Conservation (phyloP, 345 rosid genomes). For the Alliaria petiolata region DNA sequence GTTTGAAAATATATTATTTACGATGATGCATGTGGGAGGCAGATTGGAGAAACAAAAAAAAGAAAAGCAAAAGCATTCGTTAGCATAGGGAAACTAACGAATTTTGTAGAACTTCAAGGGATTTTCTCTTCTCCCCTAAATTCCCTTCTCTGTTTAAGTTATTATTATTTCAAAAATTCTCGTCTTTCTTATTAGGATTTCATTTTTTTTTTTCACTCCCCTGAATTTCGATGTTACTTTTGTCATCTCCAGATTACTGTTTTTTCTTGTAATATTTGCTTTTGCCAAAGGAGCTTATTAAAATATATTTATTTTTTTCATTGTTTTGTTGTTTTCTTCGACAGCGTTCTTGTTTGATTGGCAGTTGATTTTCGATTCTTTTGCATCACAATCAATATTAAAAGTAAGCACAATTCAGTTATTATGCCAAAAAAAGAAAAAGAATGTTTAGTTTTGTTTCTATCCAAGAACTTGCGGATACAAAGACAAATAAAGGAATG, state of each 20-base stretch:
- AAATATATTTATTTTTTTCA: neutral
- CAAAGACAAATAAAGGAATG: conserved; percentile 25
- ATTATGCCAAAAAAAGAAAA: conserved; percentile 11
- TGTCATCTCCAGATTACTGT: conserved; percentile 22
- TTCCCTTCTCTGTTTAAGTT: neutral
- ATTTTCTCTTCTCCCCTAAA: conserved; percentile 51
- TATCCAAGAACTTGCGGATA: conserved; percentile 21
- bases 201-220: neutral
- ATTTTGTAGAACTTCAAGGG: conserved; percentile 88
- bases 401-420: conserved; percentile 21
- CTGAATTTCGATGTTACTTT: conserved; percentile 16
- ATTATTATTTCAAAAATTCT: neutral
- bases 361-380: conserved; percentile 27
- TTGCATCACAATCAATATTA: conserved; percentile 29
- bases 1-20: neutral
- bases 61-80: conserved; percentile 36
- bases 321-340: conserved; percentile 25
- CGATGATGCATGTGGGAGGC: conserved; percentile 57
- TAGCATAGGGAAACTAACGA: conserved; percentile 58
- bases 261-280: conserved; percentile 11
- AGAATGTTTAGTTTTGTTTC: conserved; percentile 33
- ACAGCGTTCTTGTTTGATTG: conserved; percentile 25
- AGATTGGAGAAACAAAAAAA: conserved; percentile 33
- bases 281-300: conserved; percentile 8
- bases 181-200: neutral